Base-by-base conservation (phyloP, 805 yeast genomes). In the Yarrowia keelungensis region DNA sequence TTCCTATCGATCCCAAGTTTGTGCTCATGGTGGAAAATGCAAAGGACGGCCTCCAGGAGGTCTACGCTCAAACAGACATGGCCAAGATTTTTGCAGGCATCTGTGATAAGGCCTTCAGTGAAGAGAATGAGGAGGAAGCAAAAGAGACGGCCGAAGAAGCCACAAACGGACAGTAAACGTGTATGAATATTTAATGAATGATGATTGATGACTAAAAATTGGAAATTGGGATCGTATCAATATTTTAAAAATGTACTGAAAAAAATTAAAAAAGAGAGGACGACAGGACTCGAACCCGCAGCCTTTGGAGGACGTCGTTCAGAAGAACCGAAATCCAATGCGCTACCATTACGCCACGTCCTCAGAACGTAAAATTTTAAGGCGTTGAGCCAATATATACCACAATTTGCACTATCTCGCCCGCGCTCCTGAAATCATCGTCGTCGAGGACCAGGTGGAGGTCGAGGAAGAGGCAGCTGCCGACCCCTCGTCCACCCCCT, bases 1-100 rank as follows among this genome's bases (percentile, higher is more conserved):
- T 95, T 5, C 99, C 99, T 0, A 91, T 95, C 36, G 98, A 95
- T 75, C 98, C 99, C 1, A 83, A 83, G 62, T 95, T 96, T 80
- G 94, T 91, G 45, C 92, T 91, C 73, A 78, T 92, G 82, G 86
- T 95, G n/a, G 99, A 95, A 77, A 81, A 79, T 68, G 88, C 87
- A 19, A 68, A 64, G 42, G 45, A 5, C 5, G 47, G 36, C 8
- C 67, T 77, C 10, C 69, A 73, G 22, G 71, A 70, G 36, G 71
- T 71, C 42, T 78, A 79, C 69, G 43, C 46, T 5, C 73, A 74
- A 41, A 76, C 79, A 32, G 79, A 79, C 19, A 74, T 83, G 71
- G 79, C 79, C 42, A 80, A 81, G 7, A 75, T 84, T 11, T 89
- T 86, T 72, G 77, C 76, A 16, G 76, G 74, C 1, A 84, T 89